phyloP scores from a whole-genome alignment of 257 asterid genomes.

The Gentiana dahurica region DNA sequence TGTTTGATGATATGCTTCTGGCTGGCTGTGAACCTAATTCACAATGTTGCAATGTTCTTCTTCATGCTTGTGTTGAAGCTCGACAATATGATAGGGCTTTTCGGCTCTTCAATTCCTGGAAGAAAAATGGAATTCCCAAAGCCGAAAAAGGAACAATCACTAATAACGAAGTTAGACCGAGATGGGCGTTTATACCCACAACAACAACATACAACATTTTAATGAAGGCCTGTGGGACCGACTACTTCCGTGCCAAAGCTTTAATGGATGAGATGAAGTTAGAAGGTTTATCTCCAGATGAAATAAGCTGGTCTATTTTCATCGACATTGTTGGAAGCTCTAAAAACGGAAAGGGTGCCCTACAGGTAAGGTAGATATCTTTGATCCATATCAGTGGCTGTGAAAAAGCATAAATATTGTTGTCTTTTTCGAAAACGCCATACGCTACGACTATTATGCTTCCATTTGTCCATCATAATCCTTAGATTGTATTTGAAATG shows the following conservation, averaged over 20 bases:
- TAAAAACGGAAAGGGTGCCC: conserved; percentile 47
- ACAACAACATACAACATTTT: conserved; percentile 75
- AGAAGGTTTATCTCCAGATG: conserved; percentile 68
- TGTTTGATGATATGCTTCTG: conserved; percentile 84
- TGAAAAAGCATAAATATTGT: not conserved
- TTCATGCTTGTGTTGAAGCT: conserved; percentile 88
- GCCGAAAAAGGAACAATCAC: not conserved
- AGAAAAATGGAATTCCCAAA: conserved; percentile 39
- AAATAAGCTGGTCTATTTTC: conserved; percentile 85
- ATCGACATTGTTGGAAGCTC: conserved; percentile 67
- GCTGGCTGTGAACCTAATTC: conserved; percentile 72
- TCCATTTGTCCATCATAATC: not conserved
- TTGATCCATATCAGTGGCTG: not conserved
- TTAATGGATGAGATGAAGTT: conserved; percentile 88
- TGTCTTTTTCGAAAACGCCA: not conserved
- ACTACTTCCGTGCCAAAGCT: conserved; percentile 67
- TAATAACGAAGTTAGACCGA: conserved; percentile 20
- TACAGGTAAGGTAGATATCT: conserved; percentile 42
- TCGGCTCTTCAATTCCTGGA: conserved; percentile 78
- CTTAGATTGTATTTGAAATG: not conserved
- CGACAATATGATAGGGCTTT: conserved; percentile 91
- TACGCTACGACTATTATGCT: not conserved
- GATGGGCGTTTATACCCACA: conserved; percentile 65
- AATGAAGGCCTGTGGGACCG: conserved; percentile 94
- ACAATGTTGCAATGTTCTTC: conserved; percentile 76